Percentiles rank a stretch among this genome's conserved stretches.
Evolutionary conservation across 2,329 filamentous ascomycete species (phyloP).

Genomic region (Phaeosphaeriaceae sp.): DNA sequence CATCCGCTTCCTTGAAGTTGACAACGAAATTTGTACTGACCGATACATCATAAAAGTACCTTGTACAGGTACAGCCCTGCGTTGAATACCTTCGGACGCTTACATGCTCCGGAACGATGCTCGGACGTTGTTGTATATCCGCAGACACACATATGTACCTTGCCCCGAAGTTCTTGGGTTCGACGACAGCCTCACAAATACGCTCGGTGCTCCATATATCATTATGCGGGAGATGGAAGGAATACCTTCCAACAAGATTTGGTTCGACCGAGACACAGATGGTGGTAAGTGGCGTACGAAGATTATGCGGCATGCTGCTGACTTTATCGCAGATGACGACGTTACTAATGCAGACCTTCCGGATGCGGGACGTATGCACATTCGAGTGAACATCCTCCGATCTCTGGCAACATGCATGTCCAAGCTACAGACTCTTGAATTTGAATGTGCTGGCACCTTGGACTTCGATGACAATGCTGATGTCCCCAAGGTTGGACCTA

Average conservation of each 20-base stretch:
- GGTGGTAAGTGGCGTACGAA: conserved; percentile 3
- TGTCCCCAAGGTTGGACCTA: conserved; percentile 8
- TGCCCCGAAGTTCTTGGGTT: conserved; percentile 20
- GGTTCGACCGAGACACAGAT: conserved; percentile 16
- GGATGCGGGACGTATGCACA: not conserved
- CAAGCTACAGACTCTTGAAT: conserved; percentile 13
- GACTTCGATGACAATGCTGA: conserved; percentile 17
- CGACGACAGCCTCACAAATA: conserved; percentile 15
- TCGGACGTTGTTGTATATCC: conserved; percentile 10
- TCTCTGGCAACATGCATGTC: conserved; percentile 15
- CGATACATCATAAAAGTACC: conserved; percentile 11
- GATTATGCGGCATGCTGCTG: not conserved
- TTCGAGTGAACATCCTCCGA: conserved; percentile 15
- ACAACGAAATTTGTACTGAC: not conserved
- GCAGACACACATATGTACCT: conserved; percentile 14
- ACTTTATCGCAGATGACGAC: not conserved
- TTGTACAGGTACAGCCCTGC: conserved; percentile 7
- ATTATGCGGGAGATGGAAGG: conserved; percentile 14
- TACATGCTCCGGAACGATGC: conserved; percentile 12
- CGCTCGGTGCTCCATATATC: conserved; percentile 23
- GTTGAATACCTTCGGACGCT: conserved; percentile 12
- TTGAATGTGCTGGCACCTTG: conserved; percentile 17
- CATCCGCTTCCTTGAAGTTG: conserved; percentile 1
- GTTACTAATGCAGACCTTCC: not conserved
- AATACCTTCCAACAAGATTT: conserved; percentile 12